Base-by-base conservation (phyloP, 441 rosid species). In the Capsella rubella region DNA sequence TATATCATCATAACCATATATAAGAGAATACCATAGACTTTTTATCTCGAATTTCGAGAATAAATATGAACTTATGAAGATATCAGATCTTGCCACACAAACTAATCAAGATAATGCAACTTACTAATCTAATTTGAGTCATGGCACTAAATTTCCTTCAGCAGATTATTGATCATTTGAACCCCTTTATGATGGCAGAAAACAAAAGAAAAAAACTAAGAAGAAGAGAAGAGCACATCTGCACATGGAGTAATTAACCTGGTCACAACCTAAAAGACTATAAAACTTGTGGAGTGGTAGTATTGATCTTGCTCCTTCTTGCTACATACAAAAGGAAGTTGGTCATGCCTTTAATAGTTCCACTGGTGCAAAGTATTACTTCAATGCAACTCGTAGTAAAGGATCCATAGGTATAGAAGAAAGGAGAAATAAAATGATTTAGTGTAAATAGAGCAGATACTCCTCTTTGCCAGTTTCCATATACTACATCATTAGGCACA, bases 301-400 rank as follows among this genome's bases (percentile, higher is more conserved):
- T 83, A 87, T 69, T 87, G 87, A 37, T 71, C 83, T 72, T 83
- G 87, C 83, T 83, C 89, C 75, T 85, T 83, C 53, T 78, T 75
- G 72, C 74, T 86, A 42, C 86, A 64, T 52, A 64, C 71, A 85
- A 82, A 51, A 89, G 83, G 74, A 84, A 82, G 74, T 83, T 83
- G 13, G 87, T 78, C 47, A 84, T 80, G 74, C 71, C 75, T 71
- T 75, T 80, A 53, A 80, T 82, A 2, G 83, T 74, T 64, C 88
- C 90, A 70, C 78, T 47, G 81, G 78, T 1, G 70, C 52, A 4
- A 89, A 81, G 77, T 87, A 87, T 32, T 81, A 81, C 77, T 81
- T 78, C 16, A 92, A 81, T 34, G 83, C 80, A 2, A 37, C 55
- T 74, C 84, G 87, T 63, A 89, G 69, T 42, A 4, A 14, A 6